A percentile compares a stretch with the other conserved stretches of the same genome.
These are phyloP conservation scores for Russula emetica DNA, from an alignment of 768 basidiomycete genomes.

Conservation along the genomic window DNA sequence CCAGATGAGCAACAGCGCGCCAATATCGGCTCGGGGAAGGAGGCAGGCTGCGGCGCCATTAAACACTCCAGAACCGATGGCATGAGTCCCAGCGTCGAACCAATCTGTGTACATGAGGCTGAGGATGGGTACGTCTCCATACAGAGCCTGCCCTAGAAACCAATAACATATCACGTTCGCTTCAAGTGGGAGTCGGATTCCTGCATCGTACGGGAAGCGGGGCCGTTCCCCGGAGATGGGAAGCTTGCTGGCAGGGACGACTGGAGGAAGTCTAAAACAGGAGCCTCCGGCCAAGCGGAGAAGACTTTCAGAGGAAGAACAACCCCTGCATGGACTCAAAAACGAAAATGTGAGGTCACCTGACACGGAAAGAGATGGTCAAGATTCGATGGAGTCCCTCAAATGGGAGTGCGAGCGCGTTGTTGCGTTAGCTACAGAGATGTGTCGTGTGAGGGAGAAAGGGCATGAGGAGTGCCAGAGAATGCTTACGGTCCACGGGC, in stretches of 20 bases:
- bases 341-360: neutral
- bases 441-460: neutral
- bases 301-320: neutral
- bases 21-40: neutral
- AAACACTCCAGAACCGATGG: neutral
- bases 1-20: neutral
- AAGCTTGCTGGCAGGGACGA: neutral
- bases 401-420: neutral
- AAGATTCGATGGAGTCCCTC: neutral
- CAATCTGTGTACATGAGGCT: neutral
- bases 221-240: neutral
- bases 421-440: neutral
- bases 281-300: neutral
- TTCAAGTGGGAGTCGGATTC: neutral
- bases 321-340: neutral
- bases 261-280: neutral
- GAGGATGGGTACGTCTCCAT: neutral
- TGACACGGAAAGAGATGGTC: neutral
- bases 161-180: neutral
- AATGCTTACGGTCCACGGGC: neutral
- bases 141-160: neutral
- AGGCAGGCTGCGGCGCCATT: neutral
- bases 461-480: neutral
- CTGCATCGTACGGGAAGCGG: neutral
- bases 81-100: neutral